These are phyloP conservation scores for Pseudogymnoascus sp. DNA, from an alignment of 2,329 filamentous ascomycete genomes.

Conservation along the genomic window DNA sequence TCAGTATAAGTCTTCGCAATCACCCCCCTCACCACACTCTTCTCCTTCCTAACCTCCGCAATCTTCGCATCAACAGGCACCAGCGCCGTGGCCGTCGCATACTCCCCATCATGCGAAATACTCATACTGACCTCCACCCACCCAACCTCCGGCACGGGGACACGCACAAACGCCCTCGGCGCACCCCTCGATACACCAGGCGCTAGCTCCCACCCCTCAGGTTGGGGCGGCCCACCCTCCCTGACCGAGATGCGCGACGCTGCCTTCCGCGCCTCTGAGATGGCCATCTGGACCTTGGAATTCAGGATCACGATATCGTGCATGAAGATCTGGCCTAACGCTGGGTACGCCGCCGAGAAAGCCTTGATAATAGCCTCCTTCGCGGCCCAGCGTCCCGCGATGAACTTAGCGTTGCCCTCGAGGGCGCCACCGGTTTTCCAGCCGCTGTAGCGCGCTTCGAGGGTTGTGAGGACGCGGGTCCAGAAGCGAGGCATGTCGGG, in stretches of 20 bases:
- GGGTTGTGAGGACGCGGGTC: background rate
- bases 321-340: background rate
- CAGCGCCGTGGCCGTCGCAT: conserved; percentile 1
- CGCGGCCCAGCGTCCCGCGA: background rate
- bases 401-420: background rate
- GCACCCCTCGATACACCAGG: background rate
- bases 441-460: background rate
- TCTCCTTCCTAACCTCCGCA: background rate
- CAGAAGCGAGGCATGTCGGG: background rate
- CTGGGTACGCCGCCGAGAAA: background rate
- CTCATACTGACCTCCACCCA: background rate
- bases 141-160: background rate
- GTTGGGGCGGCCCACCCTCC: fast-evolving
- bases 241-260: background rate
- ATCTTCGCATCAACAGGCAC: background rate
- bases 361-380: conserved; percentile 1
- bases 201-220: background rate
- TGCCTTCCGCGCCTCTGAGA: background rate
- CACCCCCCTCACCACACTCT: background rate
- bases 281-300: background rate
- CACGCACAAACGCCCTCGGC: background rate
- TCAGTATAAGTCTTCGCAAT: background rate
- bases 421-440: background rate
- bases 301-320: background rate
- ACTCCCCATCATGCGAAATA: background rate